phyloP scores from a whole-genome alignment of 2,329 filamentous ascomycete species.

The Paecilomyces variotii region DNA sequence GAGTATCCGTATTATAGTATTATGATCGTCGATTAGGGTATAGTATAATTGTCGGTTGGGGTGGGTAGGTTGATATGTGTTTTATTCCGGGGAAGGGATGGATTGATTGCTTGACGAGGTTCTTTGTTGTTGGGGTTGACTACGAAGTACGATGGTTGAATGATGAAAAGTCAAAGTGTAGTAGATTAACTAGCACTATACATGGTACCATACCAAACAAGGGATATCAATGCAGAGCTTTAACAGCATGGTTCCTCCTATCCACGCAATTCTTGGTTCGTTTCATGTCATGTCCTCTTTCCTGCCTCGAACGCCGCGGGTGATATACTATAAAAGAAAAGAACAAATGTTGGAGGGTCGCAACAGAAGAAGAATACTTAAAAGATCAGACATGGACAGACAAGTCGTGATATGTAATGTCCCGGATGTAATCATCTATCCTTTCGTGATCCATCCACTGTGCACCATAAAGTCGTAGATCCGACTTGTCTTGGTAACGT shows the following conservation, averaged over 20 bases:
- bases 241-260: background rate
- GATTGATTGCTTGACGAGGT: no score
- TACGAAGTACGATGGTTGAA: background rate
- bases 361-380: background rate
- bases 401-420: background rate
- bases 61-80: no score
- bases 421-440: slow-evolving; percentile 35
- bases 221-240: background rate
- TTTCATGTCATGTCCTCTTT: background rate
- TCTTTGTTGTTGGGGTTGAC: background rate
- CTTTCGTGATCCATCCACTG: slow-evolving; percentile 84
- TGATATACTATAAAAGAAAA: slow-evolving; percentile 1
- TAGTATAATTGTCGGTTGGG: no score
- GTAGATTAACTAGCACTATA: background rate
- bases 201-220: background rate
- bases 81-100: no score
- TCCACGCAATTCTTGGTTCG: background rate
- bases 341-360: background rate
- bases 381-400: background rate
- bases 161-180: background rate
- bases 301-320: background rate
- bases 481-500: slow-evolving; percentile 73
- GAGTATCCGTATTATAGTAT: no score
- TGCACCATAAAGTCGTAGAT: slow-evolving; percentile 95
- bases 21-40: no score